Conservation (phyloP, 1,284 basidiomycete genomes). For the Schizophyllum amplum region DNA sequence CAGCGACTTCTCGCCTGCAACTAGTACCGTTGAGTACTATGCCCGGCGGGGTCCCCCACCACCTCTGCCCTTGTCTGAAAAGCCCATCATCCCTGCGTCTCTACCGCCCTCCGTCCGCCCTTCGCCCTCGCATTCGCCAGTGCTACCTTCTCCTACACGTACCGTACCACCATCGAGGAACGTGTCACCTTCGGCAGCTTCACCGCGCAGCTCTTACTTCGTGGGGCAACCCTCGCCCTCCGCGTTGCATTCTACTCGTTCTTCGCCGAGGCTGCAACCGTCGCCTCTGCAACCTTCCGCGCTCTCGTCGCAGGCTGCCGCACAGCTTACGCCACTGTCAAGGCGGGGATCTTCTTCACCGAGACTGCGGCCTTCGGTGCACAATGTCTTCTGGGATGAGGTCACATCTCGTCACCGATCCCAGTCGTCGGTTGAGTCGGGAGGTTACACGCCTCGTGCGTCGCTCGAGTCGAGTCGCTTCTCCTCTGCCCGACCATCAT, state of each 20-base stretch:
- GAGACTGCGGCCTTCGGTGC: background rate
- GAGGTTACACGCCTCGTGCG: background rate
- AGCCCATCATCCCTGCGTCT: background rate
- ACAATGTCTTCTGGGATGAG: background rate
- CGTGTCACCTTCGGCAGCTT: background rate
- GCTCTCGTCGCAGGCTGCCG: background rate
- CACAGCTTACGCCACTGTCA: too few species aligned
- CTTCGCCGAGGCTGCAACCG: background rate
- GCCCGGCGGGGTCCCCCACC: slow-evolving; percentile 17
- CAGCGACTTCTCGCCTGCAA: background rate
- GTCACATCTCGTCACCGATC: background rate
- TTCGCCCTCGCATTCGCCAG: background rate
- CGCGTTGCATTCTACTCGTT: background rate
- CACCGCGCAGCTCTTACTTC: background rate
- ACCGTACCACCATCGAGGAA: background rate
- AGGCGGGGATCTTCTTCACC: background rate
- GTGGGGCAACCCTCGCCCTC: background rate
- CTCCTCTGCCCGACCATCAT: background rate
- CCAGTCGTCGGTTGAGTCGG: background rate
- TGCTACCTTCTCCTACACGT: background rate
- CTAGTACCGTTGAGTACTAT: slow-evolving; percentile 19
- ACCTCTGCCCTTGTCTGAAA: background rate
- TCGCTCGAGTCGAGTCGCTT: background rate
- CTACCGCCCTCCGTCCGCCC: background rate
- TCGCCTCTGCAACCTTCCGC: background rate